Evolutionary conservation across 192 early-diverging fungal genomes (phyloP).

Genomic region (Backusella parvicylindrica): DNA sequence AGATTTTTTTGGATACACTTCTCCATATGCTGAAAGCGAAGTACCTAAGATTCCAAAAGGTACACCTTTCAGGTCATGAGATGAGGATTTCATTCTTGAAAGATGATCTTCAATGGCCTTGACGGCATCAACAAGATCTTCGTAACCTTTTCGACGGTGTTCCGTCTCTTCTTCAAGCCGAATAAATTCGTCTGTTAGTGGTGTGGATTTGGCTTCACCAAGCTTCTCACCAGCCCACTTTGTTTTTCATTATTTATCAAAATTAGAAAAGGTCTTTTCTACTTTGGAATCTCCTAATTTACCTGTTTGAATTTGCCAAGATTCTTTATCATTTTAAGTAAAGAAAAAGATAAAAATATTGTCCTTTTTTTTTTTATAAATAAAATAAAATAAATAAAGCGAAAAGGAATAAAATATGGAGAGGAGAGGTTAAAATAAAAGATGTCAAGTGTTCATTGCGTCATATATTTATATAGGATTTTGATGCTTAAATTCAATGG

Average conservation of each 20-base stretch:
- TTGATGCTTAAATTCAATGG: background rate
- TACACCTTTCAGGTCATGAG: conserved; percentile 58
- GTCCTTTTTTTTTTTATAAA: too few species aligned
- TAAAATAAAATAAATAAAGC: background rate
- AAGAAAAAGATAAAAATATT: background rate
- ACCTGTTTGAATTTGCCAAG: conserved; percentile 69
- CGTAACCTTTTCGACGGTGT: conserved; percentile 54
- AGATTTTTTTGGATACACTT: conserved; percentile 36
- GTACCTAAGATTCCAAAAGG: conserved; percentile 63
- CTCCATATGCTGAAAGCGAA: conserved; percentile 62
- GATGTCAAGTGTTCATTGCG: background rate
- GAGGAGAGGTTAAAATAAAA: background rate
- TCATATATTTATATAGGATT: background rate
- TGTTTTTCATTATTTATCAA: background rate
- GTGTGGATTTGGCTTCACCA: conserved; percentile 62
- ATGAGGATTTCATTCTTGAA: conserved; percentile 65
- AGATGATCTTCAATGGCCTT: conserved; percentile 40
- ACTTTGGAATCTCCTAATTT: background rate
- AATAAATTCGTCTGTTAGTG: conserved; percentile 81
- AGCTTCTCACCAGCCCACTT: conserved; percentile 81
- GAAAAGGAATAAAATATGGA: conserved; percentile 26
- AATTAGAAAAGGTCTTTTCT: background rate
- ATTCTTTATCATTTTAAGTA: conserved; percentile 48
- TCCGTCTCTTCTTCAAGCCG: conserved; percentile 74
- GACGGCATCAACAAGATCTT: conserved; percentile 57